These are phyloP conservation scores for Pythium angustatum DNA, from an alignment of 352 stramenopile genomes.

Conservation along the genomic window DNA sequence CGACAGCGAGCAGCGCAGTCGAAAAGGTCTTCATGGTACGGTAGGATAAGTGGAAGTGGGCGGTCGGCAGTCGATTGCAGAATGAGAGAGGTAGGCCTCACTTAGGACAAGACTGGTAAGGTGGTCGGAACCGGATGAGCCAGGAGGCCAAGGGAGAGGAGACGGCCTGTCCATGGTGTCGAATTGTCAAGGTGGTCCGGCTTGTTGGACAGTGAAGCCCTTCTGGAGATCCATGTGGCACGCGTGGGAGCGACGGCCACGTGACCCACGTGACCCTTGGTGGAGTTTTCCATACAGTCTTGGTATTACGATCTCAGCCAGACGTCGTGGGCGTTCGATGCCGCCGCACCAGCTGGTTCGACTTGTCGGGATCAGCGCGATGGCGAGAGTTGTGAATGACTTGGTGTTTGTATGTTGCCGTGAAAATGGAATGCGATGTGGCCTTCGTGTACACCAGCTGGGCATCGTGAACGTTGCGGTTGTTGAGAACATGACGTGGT, in stretches of 20 bases:
- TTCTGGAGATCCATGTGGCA: slow-evolving; percentile 18
- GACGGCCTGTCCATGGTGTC: no score
- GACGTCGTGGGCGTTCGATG: no score
- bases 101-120: no score
- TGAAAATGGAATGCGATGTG: background rate
- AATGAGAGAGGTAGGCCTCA: background rate
- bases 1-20: slow-evolving; percentile 11
- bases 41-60: background rate
- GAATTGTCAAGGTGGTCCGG: slow-evolving; percentile 2
- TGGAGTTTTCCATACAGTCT: background rate
- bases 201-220: background rate
- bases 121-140: no score
- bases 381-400: background rate
- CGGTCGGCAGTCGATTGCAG: background rate
- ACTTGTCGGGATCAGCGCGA: slow-evolving; percentile 1
- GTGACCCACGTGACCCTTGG: background rate
- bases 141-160: background rate
- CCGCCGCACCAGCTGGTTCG: slow-evolving; percentile 1
- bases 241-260: background rate
- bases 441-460: slow-evolving; percentile 1
- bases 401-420: slow-evolving; percentile 5
- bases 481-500: no score
- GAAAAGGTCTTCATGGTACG: slow-evolving; percentile 21
- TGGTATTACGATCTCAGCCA: no score
- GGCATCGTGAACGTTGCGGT: background rate